phyloP scores from a whole-genome alignment of 345 rosid species.

The Corchorus capsularis region DNA sequence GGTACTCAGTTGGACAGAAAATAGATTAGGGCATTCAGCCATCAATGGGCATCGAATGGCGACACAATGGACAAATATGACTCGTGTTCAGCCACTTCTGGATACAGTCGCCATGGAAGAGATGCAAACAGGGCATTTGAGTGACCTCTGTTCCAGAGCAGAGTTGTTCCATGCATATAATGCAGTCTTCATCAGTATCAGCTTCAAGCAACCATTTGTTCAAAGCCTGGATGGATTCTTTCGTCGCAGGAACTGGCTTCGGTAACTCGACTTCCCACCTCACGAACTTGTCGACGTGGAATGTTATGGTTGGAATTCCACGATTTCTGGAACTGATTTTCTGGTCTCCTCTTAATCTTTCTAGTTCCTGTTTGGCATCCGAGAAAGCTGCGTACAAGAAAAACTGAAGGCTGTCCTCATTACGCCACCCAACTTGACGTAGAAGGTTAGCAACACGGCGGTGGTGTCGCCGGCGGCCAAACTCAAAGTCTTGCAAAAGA shows the following conservation, averaged over 20 bases:
- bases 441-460: no score
- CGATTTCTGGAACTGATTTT: not conserved
- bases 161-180: constrained; percentile 17
- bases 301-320: not conserved
- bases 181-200: not conserved
- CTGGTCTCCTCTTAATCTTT: no score
- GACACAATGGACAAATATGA: constrained; percentile 7
- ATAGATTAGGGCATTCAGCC: no score
- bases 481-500: no score
- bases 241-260: not conserved
- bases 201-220: not conserved
- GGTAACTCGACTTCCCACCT: not conserved
- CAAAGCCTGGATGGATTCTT: not conserved
- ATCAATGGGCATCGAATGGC: no score
- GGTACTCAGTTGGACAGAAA: no score
- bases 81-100: not conserved
- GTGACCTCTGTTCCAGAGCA: not conserved
- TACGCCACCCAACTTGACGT: not conserved
- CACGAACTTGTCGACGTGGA: not conserved
- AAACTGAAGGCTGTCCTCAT: not conserved
- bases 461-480: no score
- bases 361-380: not conserved
- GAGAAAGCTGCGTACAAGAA: not conserved
- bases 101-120: constrained; percentile 11
- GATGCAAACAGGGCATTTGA: constrained; percentile 17